phyloP scores from a whole-genome alignment of 225 moss, liverwort and hornwort genomes.

The Polytrichum formosum region DNA sequence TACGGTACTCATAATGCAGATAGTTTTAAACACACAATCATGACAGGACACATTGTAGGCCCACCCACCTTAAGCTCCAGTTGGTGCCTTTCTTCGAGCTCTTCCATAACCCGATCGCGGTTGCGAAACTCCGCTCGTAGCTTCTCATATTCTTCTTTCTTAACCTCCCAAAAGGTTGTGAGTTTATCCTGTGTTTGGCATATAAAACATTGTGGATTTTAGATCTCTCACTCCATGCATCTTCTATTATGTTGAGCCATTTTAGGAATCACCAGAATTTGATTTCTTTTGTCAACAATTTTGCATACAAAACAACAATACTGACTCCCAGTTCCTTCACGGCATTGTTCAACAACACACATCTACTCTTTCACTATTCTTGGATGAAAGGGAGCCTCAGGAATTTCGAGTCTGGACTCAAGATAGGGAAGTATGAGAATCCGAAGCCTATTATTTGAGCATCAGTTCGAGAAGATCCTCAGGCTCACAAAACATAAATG shows the following conservation, averaged over 20 bases:
- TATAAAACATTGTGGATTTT: neutral
- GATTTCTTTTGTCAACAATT: neutral
- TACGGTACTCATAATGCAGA: no score
- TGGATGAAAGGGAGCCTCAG: neutral
- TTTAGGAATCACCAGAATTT: no score
- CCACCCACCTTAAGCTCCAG: constrained; percentile 68
- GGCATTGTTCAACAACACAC: neutral
- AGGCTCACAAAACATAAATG: neutral
- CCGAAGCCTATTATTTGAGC: no score
- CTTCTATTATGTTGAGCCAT: no score
- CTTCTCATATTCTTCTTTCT: constrained; percentile 79
- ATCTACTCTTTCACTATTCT: neutral
- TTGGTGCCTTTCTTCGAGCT: constrained; percentile 87
- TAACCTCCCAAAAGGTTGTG: constrained; percentile 83
- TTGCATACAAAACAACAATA: neutral
- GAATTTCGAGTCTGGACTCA: no score
- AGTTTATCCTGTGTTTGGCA: constrained; percentile 64
- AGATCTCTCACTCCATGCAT: no score
- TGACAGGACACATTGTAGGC: neutral
- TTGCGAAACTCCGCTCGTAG: constrained; percentile 67
- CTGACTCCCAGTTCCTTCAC: neutral
- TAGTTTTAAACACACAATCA: no score
- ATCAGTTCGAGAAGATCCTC: neutral
- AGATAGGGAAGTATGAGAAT: no score
- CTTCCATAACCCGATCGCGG: constrained; percentile 69